These are phyloP conservation scores for Aschersonia sp. DNA, from an alignment of 2,329 filamentous ascomycete genomes.

Conservation along the genomic window DNA sequence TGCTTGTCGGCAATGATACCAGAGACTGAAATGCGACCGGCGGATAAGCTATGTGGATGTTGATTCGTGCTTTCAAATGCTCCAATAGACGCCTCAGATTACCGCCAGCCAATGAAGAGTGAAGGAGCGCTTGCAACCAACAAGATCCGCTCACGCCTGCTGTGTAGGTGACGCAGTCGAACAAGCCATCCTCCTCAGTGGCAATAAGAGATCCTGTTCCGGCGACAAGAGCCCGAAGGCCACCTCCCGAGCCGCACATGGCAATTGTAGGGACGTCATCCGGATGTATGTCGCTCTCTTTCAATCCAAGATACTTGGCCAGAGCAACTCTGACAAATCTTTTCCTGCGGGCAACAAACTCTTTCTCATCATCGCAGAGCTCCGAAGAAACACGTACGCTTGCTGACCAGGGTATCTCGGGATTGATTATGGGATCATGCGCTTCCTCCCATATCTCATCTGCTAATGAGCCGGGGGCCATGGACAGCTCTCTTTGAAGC, in stretches of 20 bases:
- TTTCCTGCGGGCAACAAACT: constrained; percentile 56
- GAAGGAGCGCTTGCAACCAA: constrained; percentile 82
- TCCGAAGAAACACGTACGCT: constrained; percentile 67
- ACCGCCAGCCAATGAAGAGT: constrained; percentile 53
- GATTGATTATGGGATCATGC: constrained; percentile 67
- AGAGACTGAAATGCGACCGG: constrained; percentile 69
- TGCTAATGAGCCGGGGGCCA: constrained; percentile 75
- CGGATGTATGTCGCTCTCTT: constrained; percentile 70
- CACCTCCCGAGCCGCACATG: constrained; percentile 87
- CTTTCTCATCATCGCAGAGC: constrained; percentile 70
- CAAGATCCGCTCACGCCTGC: constrained; percentile 92
- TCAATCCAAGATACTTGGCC: constrained; percentile 65
- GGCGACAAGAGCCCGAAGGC: constrained; percentile 76
- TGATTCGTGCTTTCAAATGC: constrained; percentile 74
- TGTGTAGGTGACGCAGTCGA: constrained; percentile 90
- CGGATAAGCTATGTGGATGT: constrained; percentile 84
- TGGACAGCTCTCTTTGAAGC: constrained; percentile 73
- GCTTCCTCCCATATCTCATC: constrained; percentile 91
- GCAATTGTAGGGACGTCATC: constrained; percentile 90
- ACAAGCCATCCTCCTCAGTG: constrained; percentile 71
- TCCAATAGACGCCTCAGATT: constrained; percentile 58
- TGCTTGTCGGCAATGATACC: constrained; percentile 83
- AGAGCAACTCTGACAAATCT: constrained; percentile 56
- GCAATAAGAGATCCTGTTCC: constrained; percentile 79
- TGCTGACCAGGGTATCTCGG: constrained; percentile 74